These are phyloP conservation scores for Solanum pimpinellifolium DNA, from an alignment of 257 asterid species.

Conservation along the genomic window DNA sequence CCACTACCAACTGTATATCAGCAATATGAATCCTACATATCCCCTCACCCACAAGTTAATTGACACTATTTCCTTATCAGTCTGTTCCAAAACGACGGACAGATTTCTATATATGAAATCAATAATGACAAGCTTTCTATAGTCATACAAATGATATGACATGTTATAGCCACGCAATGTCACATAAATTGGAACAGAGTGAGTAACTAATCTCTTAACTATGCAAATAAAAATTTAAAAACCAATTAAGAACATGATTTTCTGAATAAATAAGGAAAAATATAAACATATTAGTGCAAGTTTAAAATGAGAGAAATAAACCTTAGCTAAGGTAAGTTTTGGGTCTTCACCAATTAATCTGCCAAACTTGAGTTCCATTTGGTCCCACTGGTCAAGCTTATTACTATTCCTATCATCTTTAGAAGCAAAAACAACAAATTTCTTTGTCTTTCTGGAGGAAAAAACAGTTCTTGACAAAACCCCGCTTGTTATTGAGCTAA, in stretches of 20 bases:
- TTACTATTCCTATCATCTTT: conserved; percentile 35
- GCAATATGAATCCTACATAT: not conserved
- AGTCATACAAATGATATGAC: not conserved
- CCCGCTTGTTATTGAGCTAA: not conserved
- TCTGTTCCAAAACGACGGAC: not conserved
- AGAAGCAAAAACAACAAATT: conserved; percentile 40
- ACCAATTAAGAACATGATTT: not conserved
- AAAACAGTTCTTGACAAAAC: conserved; percentile 11
- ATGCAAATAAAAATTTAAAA: not conserved
- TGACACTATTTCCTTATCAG: not conserved
- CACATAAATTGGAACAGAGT: not conserved
- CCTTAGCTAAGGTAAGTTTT: conserved; percentile 84
- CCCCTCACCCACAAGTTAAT: not conserved
- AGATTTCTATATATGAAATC: not conserved
- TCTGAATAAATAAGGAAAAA: not conserved
- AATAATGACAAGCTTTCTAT: not conserved
- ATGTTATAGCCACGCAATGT: not conserved
- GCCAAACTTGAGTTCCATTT: conserved; percentile 91
- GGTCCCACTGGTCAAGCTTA: conserved; percentile 67
- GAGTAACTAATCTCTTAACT: not conserved
- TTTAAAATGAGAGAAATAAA: conserved; percentile 1
- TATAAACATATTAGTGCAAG: not conserved
- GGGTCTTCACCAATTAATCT: conserved; percentile 96
- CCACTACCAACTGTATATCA: not conserved
- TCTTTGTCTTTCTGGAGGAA: conserved; percentile 36